phyloP scores from a whole-genome alignment of 768 basidiomycete species.

The Cystofilobasidium capitatum region DNA sequence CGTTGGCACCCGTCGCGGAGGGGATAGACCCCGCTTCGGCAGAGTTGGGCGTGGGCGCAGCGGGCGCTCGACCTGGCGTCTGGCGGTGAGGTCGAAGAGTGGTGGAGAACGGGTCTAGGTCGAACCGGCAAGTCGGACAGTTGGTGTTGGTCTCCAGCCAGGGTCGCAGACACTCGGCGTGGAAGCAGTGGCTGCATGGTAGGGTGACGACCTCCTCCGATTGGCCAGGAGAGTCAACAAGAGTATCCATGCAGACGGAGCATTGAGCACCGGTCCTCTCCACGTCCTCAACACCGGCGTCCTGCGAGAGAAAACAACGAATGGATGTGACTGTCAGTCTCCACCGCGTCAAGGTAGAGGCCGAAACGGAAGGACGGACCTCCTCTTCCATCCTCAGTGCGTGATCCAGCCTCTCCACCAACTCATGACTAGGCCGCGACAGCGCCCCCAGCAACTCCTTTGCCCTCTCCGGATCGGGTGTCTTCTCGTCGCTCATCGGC shows the following conservation, averaged over 20 bases:
- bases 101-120: conserved; percentile 25
- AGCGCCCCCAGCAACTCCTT: conserved; percentile 15
- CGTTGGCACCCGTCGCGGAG: neutral
- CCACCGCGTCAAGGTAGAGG: neutral
- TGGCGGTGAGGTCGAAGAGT: conserved; percentile 15
- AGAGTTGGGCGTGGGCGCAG: neutral
- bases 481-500: conserved; percentile 8
- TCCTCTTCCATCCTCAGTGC: conserved; percentile 15
- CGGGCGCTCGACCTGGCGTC: neutral
- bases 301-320: neutral
- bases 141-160: conserved; percentile 19
- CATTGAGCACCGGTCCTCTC: conserved; percentile 16
- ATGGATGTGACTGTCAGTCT: neutral
- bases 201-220: conserved; percentile 3
- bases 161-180: neutral
- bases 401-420: conserved; percentile 15
- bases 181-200: conserved; percentile 13
- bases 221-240: neutral
- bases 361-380: neutral
- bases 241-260: conserved; percentile 7
- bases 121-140: conserved; percentile 24
- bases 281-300: conserved; percentile 1
- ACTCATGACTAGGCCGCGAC: neutral
- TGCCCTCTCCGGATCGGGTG: conserved; percentile 22
- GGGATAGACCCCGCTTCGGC: neutral